A percentile compares a stretch with the other conserved stretches of the same genome.
Conservation (phyloP, 208 protist genomes). For the Trypanosoma caninum region DNA sequence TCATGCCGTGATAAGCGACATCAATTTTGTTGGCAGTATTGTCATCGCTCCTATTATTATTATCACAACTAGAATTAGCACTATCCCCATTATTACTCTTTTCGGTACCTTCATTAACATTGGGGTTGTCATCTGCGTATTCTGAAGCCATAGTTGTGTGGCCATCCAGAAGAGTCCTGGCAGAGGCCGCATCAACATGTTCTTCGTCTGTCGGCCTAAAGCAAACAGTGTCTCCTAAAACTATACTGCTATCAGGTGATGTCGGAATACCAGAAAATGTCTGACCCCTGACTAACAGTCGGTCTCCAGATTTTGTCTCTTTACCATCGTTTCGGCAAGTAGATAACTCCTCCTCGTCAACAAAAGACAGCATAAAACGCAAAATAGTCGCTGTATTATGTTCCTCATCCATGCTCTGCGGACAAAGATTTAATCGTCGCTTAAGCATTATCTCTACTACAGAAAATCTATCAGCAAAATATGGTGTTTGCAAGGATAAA, state of each 20-base stretch:
- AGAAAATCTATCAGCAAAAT: conserved; percentile 14
- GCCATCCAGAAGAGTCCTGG: too few relatives aligned
- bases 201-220: too few relatives aligned
- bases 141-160: too few relatives aligned
- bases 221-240: too few relatives aligned
- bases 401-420: not conserved
- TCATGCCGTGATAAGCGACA: too few relatives aligned
- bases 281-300: not conserved
- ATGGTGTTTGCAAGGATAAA: not conserved
- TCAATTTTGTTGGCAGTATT: too few relatives aligned
- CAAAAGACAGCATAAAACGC: conserved; percentile 4
- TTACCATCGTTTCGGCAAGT: not conserved
- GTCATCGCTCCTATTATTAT: too few relatives aligned
- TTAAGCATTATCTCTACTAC: conserved; percentile 13
- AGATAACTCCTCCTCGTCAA: conserved; percentile 7
- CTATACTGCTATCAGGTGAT: not conserved
- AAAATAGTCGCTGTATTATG: conserved; percentile 13
- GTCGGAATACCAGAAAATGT: conserved; percentile 5
- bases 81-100: too few relatives aligned
- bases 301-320: not conserved
- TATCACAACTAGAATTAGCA: too few relatives aligned
- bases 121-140: too few relatives aligned
- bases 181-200: too few relatives aligned
- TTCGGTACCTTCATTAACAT: too few relatives aligned
- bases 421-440: conserved; percentile 1